Base-by-base conservation (phyloP, 2,329 filamentous ascomycete genomes). In the Colletotrichum lentis region DNA sequence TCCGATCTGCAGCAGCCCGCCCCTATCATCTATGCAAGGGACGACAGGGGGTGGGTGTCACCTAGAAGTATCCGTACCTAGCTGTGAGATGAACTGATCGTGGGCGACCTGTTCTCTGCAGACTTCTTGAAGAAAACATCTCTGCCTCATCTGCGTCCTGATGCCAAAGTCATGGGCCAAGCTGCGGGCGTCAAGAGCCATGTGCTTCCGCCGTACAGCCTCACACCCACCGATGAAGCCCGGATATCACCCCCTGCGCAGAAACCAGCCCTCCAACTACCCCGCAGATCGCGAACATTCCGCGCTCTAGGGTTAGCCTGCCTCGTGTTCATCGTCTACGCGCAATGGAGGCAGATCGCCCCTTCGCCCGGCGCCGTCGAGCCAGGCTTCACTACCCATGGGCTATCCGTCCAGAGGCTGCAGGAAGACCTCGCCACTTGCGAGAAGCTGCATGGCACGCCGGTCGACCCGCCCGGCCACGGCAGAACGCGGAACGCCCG, bases 401-500 rank as follows among this genome's bases (percentile, higher is more conserved):
- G 73, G 1, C 77, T 90, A 3, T 90, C 87, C 0, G 68, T 82
- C 18, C 77, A 83, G 47, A 84, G 82, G 72, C 80, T 91, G 20
- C 77, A 82, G 31, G 78, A 82, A 16, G 84, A 91, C 71, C 77
- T 89, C 20, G 80, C 78, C 18, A 83, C 82, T 2, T 91, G 89
- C 76, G 78, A 81, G 44, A 82, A 81, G 73, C 80, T 91, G 52
- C 84, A 80, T 39, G 77, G 78, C 52, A 85, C 82, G 71, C 88
- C 88, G 0, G 73, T 80, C 54, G 86, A 89, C 67, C 86, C 87
- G 0, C 80, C 80, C 41, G 86, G 86, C n/a, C 73, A 79, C 3
- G 86, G 86, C 2, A 85, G 89, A 20, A 81, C 85, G 31, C 81
- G 81, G 69, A 91, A 88, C 74, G 86, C 86, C 24, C 84, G 89